Percentiles rank a stretch among this genome's conserved stretches.
phyloP scores from a whole-genome alignment of 371 early-diverging fungal species.

The Rhizomucor miehei region DNA sequence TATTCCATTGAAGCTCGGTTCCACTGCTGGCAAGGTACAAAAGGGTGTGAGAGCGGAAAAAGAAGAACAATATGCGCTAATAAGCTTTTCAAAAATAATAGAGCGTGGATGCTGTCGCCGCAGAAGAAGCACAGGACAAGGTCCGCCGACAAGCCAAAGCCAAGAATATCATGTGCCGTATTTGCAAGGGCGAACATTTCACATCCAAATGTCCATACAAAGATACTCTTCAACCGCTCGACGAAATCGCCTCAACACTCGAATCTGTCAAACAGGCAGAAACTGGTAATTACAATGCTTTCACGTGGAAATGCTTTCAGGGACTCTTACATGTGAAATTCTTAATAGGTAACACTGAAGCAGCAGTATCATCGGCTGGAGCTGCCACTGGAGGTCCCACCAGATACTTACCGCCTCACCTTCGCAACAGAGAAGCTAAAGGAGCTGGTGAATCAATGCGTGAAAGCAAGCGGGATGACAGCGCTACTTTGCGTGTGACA shows the following conservation, averaged over 20 bases:
- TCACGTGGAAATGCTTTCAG: not conserved
- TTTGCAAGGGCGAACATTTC: constrained; percentile 96
- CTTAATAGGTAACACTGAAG: constrained; percentile 6
- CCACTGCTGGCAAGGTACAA: constrained; percentile 50
- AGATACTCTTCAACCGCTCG: constrained; percentile 80
- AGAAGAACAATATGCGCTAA: not conserved
- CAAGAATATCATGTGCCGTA: constrained; percentile 92
- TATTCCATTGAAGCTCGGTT: constrained; percentile 83
- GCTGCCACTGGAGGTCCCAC: constrained; percentile 41
- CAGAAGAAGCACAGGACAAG: constrained; percentile 54
- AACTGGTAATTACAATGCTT: constrained; percentile 6
- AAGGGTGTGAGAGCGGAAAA: not conserved
- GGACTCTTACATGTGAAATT: not conserved
- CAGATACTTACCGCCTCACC: constrained; percentile 85
- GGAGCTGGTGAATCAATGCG: constrained; percentile 55
- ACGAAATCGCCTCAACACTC: constrained; percentile 52
- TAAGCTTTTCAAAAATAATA: constrained; percentile 2
- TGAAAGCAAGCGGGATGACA: constrained; percentile 73
- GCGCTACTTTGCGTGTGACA: constrained; percentile 89
- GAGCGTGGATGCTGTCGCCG: constrained; percentile 47
- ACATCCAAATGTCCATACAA: constrained; percentile 98
- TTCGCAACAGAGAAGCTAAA: constrained; percentile 63
- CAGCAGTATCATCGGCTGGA: constrained; percentile 25
- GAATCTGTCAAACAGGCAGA: constrained; percentile 40
- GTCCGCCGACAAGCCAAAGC: constrained; percentile 49